A percentile compares a stretch with the other conserved stretches of the same genome.
Evolutionary conservation across 257 asterid species (phyloP).

Genomic region (Primulina tabacum): DNA sequence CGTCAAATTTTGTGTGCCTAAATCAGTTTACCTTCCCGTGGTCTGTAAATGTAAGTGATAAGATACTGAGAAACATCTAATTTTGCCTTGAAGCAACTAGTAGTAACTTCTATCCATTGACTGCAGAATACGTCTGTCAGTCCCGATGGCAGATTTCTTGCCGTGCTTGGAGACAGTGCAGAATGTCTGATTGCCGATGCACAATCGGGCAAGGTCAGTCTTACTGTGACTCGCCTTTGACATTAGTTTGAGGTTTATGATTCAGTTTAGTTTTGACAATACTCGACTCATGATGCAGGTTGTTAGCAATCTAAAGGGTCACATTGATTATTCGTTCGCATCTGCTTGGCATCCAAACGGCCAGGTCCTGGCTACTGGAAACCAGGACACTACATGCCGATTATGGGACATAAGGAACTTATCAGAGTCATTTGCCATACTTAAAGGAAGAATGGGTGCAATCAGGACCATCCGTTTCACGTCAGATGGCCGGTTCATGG

Average conservation of each 20-base stretch:
- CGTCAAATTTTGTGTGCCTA: conserved; percentile 45
- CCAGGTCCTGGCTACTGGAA: conserved; percentile 69
- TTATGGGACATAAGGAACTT: conserved; percentile 77
- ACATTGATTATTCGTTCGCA: conserved; percentile 65
- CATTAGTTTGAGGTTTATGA: neutral
- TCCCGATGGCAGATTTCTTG: conserved; percentile 65
- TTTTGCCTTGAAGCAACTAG: conserved; percentile 5
- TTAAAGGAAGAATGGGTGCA: conserved; percentile 76
- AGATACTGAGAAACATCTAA: neutral
- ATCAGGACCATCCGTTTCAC: conserved; percentile 58
- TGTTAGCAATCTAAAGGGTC: conserved; percentile 61
- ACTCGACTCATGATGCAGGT: conserved; percentile 25
- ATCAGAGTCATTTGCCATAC: conserved; percentile 53
- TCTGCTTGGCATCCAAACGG: conserved; percentile 95
- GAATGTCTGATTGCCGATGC: conserved; percentile 62
- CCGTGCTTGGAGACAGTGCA: conserved; percentile 69
- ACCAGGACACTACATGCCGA: conserved; percentile 84
- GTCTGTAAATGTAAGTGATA: conserved; percentile 82
- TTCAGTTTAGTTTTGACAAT: neutral
- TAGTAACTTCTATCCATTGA: neutral
- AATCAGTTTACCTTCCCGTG: conserved; percentile 67
- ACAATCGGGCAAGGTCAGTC: conserved; percentile 58
- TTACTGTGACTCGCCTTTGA: neutral
- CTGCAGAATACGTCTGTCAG: conserved; percentile 62
- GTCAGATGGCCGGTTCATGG: conserved; percentile 76